Evolutionary conservation across 257 asterid genomes (phyloP).

Genomic region (Solanum piurae): DNA sequence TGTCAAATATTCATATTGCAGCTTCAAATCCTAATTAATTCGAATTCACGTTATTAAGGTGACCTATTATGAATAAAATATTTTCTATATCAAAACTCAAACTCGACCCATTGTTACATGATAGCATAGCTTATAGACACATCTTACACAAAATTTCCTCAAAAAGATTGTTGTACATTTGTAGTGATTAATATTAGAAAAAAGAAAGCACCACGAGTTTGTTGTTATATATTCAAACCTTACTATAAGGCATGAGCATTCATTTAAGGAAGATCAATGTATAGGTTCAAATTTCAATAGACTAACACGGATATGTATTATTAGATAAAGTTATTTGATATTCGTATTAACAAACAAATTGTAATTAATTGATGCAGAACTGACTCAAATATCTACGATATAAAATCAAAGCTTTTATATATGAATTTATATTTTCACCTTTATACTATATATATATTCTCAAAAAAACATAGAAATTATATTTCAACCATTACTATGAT

Average conservation of each 20-base stretch:
- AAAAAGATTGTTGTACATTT: neutral
- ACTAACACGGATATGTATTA: no score
- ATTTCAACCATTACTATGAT: neutral
- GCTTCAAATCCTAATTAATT: neutral
- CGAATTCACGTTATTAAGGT: fast-evolving
- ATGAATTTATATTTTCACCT: neutral
- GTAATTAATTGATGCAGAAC: neutral
- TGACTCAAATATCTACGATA: neutral
- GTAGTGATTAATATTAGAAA: neutral
- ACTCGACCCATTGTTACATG: neutral
- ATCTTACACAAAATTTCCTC: neutral
- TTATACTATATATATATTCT: neutral
- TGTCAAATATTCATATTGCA: neutral
- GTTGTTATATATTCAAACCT: neutral
- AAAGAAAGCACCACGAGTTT: neutral
- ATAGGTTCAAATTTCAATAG: neutral
- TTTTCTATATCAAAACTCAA: neutral
- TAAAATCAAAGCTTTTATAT: neutral
- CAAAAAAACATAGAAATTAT: neutral
- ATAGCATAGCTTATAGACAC: neutral
- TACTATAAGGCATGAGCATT: neutral
- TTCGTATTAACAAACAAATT: fast-evolving
- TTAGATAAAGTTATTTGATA: neutral
- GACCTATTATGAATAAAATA: neutral
- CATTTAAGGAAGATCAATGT: neutral